Conservation (phyloP, 306 rosid genomes). For the Vigna reflexopilosa region DNA sequence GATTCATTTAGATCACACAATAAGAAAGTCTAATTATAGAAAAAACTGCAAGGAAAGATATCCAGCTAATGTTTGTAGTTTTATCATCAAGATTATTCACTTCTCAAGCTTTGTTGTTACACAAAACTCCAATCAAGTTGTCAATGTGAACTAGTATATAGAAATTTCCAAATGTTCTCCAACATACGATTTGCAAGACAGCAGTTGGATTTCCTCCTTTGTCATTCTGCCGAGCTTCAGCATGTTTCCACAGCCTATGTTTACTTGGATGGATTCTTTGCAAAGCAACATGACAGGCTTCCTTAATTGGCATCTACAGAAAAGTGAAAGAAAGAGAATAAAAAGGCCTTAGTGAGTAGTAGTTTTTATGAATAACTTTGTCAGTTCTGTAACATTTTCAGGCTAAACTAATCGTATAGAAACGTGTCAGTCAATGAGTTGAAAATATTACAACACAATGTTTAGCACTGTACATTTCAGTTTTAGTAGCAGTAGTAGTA, state of each 20-base stretch:
- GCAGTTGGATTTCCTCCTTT: conserved; percentile 69
- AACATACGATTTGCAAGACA: conserved; percentile 90
- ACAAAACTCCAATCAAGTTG: conserved; percentile 31
- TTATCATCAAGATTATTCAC: conserved; percentile 27
- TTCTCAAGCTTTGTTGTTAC: neutral
- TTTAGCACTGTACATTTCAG: conserved; percentile 23
- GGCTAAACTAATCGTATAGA: conserved; percentile 12
- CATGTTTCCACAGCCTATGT: conserved; percentile 95
- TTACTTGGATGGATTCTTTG: conserved; percentile 83
- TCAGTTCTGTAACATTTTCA: neutral
- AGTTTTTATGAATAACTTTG: conserved; percentile 27
- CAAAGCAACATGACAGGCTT: conserved; percentile 95
- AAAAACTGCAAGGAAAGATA: conserved; percentile 29
- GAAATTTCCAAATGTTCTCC: conserved; percentile 23
- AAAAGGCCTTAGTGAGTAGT: conserved; percentile 25
- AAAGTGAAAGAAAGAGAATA: conserved; percentile 32
- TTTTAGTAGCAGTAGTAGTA: neutral
- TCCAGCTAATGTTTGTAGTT: conserved; percentile 17
- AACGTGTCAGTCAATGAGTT: neutral
- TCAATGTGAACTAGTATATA: conserved; percentile 10
- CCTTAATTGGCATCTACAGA: conserved; percentile 90
- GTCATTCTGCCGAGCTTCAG: conserved; percentile 82
- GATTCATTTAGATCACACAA: conserved; percentile 29
- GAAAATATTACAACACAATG: too few relatives aligned
- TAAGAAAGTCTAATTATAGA: conserved; percentile 27